A percentile compares a stretch with the other conserved stretches of the same genome.
These are phyloP conservation scores for Beauveria medogensis DNA, from an alignment of 2,329 filamentous ascomycete species.

Conservation along the genomic window DNA sequence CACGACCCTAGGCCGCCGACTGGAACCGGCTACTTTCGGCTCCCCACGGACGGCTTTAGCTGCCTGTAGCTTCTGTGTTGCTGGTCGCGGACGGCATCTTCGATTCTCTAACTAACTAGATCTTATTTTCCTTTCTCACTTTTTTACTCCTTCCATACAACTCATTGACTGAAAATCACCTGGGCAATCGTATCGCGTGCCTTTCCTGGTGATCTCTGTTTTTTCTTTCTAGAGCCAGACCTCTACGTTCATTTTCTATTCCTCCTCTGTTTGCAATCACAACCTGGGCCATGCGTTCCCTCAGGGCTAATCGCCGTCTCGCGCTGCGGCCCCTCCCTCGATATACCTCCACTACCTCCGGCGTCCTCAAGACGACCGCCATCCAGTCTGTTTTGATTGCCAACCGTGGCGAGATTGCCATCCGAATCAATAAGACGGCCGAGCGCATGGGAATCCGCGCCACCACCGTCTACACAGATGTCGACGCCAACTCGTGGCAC, in stretches of 20 bases:
- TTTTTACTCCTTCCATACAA: slow-evolving; percentile 7
- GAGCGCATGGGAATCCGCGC: slow-evolving; percentile 82
- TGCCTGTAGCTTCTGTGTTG: not conserved
- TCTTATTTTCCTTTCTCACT: slow-evolving; percentile 3
- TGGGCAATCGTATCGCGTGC: not conserved
- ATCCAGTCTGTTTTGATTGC: slow-evolving; percentile 84
- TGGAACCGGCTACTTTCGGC: slow-evolving; percentile 24
- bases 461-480: slow-evolving; percentile 90
- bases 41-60: slow-evolving; percentile 21
- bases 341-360: slow-evolving; percentile 24
- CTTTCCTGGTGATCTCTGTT: not conserved
- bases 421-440: slow-evolving; percentile 86
- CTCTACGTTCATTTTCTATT: not conserved
- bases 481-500: slow-evolving; percentile 81
- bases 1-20: not conserved
- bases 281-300: slow-evolving; percentile 41
- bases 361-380: slow-evolving; percentile 33
- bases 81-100: slow-evolving; percentile 2
- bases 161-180: not conserved
- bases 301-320: slow-evolving; percentile 43
- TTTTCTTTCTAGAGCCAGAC: not conserved
- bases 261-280: not conserved
- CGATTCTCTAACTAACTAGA: not conserved
- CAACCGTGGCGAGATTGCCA: slow-evolving; percentile 92
- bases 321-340: slow-evolving; percentile 37